A percentile compares a stretch with the other conserved stretches of the same genome.
Conservation (phyloP, 768 basidiomycete species). For the Phylloporus scabripes region DNA sequence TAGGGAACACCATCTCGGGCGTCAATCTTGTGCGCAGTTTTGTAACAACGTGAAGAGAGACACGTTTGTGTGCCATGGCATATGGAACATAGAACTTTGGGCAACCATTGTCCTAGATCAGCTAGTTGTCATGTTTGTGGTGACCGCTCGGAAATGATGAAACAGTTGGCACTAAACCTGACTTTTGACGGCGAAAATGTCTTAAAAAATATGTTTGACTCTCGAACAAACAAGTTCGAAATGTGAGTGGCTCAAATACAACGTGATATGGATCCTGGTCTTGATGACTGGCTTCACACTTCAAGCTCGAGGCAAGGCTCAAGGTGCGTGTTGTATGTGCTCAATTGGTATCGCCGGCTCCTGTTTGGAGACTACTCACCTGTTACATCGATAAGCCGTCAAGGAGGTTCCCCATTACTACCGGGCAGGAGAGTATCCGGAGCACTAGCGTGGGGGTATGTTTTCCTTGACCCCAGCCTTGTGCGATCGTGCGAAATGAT, state of each 20-base stretch:
- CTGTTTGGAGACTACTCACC: background rate
- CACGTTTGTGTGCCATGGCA: conserved; percentile 1
- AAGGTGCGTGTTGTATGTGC: background rate
- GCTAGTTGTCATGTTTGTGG: no score
- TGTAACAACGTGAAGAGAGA: background rate
- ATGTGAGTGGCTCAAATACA: no score
- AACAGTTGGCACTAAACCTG: no score
- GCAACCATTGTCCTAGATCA: no score
- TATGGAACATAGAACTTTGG: background rate
- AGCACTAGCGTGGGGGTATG: background rate
- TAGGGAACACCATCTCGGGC: conserved; percentile 8
- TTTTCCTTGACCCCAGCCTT: conserved; percentile 5
- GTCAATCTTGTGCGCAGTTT: conserved; percentile 12
- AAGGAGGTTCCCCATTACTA: conserved; percentile 2
- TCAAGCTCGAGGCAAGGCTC: background rate
- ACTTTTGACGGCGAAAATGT: background rate
- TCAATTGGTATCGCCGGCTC: background rate
- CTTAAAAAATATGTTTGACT: background rate
- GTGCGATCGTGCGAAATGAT: conserved; percentile 19
- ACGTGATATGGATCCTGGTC: background rate
- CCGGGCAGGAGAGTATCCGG: conserved; percentile 10
- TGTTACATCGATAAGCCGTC: conserved; percentile 11
- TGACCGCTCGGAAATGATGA: no score
- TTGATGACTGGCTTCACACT: background rate
- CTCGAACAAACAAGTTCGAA: no score